Evolutionary conservation across 139 green algal species (phyloP).

Genomic region (Trebouxia sp.): DNA sequence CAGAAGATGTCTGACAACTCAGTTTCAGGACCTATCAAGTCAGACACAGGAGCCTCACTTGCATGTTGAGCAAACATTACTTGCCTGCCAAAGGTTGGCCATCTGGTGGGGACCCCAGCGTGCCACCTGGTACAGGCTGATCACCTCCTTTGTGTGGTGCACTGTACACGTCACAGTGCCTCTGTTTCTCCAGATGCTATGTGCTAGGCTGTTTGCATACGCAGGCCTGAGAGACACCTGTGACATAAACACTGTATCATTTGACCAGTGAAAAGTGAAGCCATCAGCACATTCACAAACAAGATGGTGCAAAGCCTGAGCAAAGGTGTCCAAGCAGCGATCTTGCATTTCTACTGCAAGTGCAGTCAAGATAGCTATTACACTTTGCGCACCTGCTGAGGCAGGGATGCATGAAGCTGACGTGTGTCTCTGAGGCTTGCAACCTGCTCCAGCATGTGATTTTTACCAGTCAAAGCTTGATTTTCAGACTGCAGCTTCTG

Average conservation of each 20-base stretch:
- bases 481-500: background rate
- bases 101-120: background rate
- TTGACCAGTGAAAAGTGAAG: too few relatives aligned
- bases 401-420: too few relatives aligned
- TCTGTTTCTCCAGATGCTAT: background rate
- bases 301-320: too few relatives aligned
- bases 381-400: too few relatives aligned
- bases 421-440: background rate
- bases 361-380: too few relatives aligned
- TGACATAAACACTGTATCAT: background rate
- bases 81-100: background rate
- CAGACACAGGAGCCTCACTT: background rate
- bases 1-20: too few relatives aligned
- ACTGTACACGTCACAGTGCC: background rate
- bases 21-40: too few relatives aligned
- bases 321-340: too few relatives aligned
- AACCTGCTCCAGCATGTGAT: background rate
- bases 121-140: background rate
- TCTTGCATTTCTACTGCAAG: too few relatives aligned
- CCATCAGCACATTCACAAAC: too few relatives aligned
- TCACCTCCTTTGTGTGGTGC: background rate
- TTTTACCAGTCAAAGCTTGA: background rate
- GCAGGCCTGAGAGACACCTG: background rate
- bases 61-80: too few relatives aligned
- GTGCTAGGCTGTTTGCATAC: background rate